A percentile compares a stretch with the other conserved stretches of the same genome.
Evolutionary conservation across 495 filamentous ascomycete species (phyloP).

Genomic region (Aspergillus campestris): DNA sequence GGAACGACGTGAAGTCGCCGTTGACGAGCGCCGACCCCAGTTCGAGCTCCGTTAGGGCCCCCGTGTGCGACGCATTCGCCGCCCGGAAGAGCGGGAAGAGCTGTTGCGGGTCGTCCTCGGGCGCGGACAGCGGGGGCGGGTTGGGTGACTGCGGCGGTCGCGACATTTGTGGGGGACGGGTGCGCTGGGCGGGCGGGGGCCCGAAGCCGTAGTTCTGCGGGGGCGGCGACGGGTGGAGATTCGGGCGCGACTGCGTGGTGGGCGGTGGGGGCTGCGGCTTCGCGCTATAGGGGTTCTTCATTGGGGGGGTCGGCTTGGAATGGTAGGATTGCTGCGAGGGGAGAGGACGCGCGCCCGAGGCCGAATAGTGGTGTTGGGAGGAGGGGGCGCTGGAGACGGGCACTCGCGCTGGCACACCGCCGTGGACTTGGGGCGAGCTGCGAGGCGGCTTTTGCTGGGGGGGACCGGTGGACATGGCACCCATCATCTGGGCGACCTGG

Average conservation of each 20-base stretch:
- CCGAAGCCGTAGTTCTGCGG: conserved; percentile 53
- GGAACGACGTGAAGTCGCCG: conserved; percentile 89
- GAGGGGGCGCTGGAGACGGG: conserved; percentile 21
- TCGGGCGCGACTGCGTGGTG: conserved; percentile 17
- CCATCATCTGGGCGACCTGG: conserved; percentile 49
- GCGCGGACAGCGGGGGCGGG: conserved; percentile 53
- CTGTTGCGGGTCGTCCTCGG: conserved; percentile 49
- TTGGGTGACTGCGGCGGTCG: conserved; percentile 47
- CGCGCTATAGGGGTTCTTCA: conserved; percentile 17
- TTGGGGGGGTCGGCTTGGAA: conserved; percentile 17
- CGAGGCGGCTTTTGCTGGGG: conserved; percentile 20
- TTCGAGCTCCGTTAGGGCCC: conserved; percentile 78
- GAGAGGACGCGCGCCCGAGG: conserved; percentile 19
- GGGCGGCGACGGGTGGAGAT: conserved; percentile 45
- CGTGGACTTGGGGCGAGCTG: conserved; percentile 16
- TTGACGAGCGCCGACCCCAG: conserved; percentile 90
- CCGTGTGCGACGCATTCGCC: conserved; percentile 76
- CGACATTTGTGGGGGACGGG: conserved; percentile 48
- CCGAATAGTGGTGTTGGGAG: conserved; percentile 17
- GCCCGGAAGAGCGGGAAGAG: conserved; percentile 83
- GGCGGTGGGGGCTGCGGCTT: conserved; percentile 19
- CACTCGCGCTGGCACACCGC: conserved; percentile 22
- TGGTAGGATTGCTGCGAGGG: conserved; percentile 7
- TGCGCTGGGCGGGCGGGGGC: conserved; percentile 42
- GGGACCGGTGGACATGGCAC: conserved; percentile 26